A percentile compares a stretch with the other conserved stretches of the same genome.
These are phyloP conservation scores for Ochetophila trinervis DNA, from an alignment of 306 rosid species.

Conservation along the genomic window DNA sequence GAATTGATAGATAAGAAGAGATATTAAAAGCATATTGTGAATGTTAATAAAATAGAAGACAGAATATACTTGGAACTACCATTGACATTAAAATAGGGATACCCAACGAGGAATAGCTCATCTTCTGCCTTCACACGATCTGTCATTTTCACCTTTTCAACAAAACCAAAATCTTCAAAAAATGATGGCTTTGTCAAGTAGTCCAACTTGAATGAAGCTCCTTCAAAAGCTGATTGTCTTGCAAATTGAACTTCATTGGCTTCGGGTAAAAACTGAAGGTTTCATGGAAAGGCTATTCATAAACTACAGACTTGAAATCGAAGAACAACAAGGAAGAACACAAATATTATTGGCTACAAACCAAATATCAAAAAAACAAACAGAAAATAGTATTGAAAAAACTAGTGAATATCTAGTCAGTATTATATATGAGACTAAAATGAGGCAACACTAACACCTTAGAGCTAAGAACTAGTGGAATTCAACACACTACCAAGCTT, in stretches of 20 bases:
- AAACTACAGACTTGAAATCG: constrained; percentile 22
- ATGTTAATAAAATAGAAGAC: constrained; percentile 4
- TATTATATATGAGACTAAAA: too few species aligned
- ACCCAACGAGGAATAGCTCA: constrained; percentile 84
- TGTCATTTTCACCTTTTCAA: constrained; percentile 81
- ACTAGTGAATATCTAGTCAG: not conserved
- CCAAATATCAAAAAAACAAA: not conserved
- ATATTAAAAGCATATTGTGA: constrained; percentile 8
- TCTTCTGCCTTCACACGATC: constrained; percentile 84
- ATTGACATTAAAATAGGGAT: constrained; percentile 90
- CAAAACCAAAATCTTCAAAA: constrained; percentile 87
- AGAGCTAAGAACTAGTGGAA: too few species aligned
- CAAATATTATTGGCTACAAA: not conserved
- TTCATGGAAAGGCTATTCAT: constrained; percentile 31
- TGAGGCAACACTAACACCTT: too few species aligned
- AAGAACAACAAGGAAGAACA: constrained; percentile 20
- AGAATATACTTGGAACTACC: constrained; percentile 51
- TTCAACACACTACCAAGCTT: too few species aligned
- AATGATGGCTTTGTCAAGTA: constrained; percentile 94
- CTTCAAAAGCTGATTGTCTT: constrained; percentile 69
- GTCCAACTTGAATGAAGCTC: constrained; percentile 84
- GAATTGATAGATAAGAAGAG: constrained; percentile 33
- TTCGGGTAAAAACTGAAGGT: constrained; percentile 88
- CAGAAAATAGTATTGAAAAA: constrained; percentile 3
- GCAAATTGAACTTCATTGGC: constrained; percentile 92